Evolutionary conservation across 371 early-diverging fungal genomes (phyloP).

Genomic region (Mucor velutinosus): DNA sequence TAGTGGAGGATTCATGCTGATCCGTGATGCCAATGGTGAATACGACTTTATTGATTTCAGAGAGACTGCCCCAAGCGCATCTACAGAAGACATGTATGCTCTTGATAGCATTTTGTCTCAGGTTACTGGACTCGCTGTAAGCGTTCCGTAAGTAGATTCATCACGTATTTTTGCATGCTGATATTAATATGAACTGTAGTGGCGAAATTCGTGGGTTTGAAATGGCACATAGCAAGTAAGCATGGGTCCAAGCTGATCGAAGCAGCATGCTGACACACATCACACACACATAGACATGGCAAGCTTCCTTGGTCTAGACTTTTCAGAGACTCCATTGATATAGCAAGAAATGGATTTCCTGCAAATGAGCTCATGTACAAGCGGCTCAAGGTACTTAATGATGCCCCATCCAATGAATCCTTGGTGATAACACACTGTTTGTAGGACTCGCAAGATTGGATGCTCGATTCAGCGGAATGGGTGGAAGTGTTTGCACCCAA

Average conservation of each 20-base stretch:
- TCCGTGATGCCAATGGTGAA: slow-evolving; percentile 66
- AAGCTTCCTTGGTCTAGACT: slow-evolving; percentile 85
- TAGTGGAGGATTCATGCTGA: slow-evolving; percentile 94
- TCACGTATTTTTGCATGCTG: background rate
- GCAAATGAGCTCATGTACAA: slow-evolving; percentile 61
- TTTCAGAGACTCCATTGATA: slow-evolving; percentile 77
- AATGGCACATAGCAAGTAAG: slow-evolving; percentile 67
- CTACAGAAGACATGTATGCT: slow-evolving; percentile 71
- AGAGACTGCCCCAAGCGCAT: slow-evolving; percentile 85
- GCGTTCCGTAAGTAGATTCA: slow-evolving; percentile 72
- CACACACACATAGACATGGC: slow-evolving; percentile 62
- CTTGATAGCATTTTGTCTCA: slow-evolving; percentile 62
- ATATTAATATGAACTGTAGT: slow-evolving; percentile 15
- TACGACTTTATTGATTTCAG: slow-evolving; percentile 76
- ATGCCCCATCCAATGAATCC: background rate
- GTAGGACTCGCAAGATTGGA: slow-evolving; percentile 30
- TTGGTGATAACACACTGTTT: background rate
- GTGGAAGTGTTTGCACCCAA: slow-evolving; percentile 67
- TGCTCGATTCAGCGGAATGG: slow-evolving; percentile 42
- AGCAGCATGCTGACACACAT: background rate
- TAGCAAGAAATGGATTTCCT: slow-evolving; percentile 81
- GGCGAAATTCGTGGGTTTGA: slow-evolving; percentile 90
- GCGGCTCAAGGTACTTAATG: slow-evolving; percentile 41
- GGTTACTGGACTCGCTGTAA: slow-evolving; percentile 81
- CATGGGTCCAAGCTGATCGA: background rate